phyloP scores from a whole-genome alignment of 306 rosid genomes.

The Citrullus amarus region DNA sequence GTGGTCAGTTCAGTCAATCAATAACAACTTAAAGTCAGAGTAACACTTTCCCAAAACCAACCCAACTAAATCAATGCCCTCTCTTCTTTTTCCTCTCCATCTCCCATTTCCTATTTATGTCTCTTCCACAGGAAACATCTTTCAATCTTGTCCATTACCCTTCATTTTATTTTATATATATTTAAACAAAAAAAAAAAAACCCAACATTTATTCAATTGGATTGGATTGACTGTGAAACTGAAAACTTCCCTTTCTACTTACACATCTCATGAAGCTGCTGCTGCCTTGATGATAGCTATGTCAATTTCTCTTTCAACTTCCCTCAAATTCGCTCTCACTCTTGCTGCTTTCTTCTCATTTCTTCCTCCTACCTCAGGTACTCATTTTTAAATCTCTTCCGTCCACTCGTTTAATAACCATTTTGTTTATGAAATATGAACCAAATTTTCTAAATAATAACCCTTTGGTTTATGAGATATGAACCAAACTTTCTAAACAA shows the following conservation, averaged over 20 bases:
- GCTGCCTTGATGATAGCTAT: not conserved
- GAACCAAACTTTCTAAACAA: too few species aligned
- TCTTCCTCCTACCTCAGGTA: constrained; percentile 7
- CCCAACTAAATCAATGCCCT: not conserved
- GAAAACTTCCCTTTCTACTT: not conserved
- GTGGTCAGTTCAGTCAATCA: not conserved
- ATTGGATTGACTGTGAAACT: not conserved
- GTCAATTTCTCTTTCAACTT: not conserved
- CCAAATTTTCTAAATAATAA: too few species aligned
- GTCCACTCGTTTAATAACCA: too few species aligned
- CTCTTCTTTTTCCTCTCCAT: not conserved
- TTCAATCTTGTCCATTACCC: not conserved
- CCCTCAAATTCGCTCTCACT: not conserved
- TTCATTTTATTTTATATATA: not conserved
- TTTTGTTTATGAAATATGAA: too few species aligned
- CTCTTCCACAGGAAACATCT: constrained; percentile 4
- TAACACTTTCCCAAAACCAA: not conserved
- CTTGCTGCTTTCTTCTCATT: not conserved
- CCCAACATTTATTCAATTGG: not conserved
- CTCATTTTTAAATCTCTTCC: too few species aligned
- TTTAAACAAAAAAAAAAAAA: too few species aligned
- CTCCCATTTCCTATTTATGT: not conserved
- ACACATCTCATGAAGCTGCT: not conserved
- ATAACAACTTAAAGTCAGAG: not conserved
- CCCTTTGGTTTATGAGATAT: too few species aligned